A percentile compares a stretch with the other conserved stretches of the same genome.
Evolutionary conservation across 1,284 basidiomycete genomes (phyloP).

Genomic region (Heterobasidion irregulare): DNA sequence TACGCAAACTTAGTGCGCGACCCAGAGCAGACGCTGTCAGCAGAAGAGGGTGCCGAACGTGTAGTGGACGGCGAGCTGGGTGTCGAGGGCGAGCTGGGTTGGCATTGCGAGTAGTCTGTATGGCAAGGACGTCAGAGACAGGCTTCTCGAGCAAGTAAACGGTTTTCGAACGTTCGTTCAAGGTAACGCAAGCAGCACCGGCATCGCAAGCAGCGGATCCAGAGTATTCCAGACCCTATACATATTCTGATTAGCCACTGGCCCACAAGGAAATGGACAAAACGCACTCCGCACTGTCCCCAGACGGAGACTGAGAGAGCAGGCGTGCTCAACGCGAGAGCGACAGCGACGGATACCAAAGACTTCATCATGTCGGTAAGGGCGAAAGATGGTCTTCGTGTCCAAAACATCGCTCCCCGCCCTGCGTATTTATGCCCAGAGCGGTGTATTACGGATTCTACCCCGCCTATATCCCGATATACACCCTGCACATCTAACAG

Average conservation of each 20-base stretch:
- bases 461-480: neutral
- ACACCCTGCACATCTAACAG: neutral
- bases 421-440: neutral
- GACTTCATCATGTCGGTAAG: constrained; percentile 13
- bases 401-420: neutral
- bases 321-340: constrained; percentile 18
- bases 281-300: constrained; percentile 23
- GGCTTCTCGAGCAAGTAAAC: neutral
- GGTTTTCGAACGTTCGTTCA: constrained; percentile 16
- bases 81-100: constrained; percentile 11
- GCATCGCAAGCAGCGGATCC: constrained; percentile 21
- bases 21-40: constrained; percentile 7
- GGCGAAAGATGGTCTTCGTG: neutral
- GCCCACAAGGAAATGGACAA: neutral
- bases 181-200: constrained; percentile 15
- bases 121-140: neutral
- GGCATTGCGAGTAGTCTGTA: constrained; percentile 22
- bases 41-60: constrained; percentile 1
- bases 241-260: neutral
- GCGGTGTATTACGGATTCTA: neutral
- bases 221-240: constrained; percentile 17
- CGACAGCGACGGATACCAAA: constrained; percentile 15
- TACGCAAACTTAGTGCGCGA: constrained; percentile 46
- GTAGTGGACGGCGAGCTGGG: constrained; percentile 6
- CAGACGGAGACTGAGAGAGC: constrained; percentile 20